A percentile compares a stretch with the other conserved stretches of the same genome.
These are phyloP conservation scores for Nakaseomyces glabratus DNA, from an alignment of 1,139 yeast species.

Conservation along the genomic window DNA sequence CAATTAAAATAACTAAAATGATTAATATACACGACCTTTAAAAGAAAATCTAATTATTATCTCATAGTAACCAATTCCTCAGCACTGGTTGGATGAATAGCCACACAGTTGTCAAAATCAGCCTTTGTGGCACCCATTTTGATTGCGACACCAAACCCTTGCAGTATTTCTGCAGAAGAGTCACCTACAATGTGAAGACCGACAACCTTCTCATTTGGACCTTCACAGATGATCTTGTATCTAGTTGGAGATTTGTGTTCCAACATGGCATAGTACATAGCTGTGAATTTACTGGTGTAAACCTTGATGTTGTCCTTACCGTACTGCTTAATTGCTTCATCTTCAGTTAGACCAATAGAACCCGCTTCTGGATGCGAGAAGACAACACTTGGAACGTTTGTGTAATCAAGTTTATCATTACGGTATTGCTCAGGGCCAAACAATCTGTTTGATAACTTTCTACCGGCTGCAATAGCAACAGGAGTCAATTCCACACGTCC, in stretches of 20 bases:
- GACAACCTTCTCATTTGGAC: constrained; percentile 83
- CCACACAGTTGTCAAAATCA: constrained; percentile 91
- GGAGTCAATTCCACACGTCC: constrained; percentile 93
- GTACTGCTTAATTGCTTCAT: constrained; percentile 63
- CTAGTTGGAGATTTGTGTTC: constrained; percentile 80
- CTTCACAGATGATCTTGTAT: constrained; percentile 72
- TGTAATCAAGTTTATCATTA: constrained; percentile 68
- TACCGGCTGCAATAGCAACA: constrained; percentile 97
- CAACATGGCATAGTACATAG: constrained; percentile 89
- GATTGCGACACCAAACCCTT: constrained; percentile 96
- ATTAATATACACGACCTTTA: too few species aligned
- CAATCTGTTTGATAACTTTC: constrained; percentile 81
- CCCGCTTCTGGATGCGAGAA: constrained; percentile 98
- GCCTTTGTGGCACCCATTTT: constrained; percentile 97
- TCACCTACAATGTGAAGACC: constrained; percentile 94
- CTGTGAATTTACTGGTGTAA: constrained; percentile 73
- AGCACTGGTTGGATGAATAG: constrained; percentile 97
- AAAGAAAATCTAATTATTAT: constrained; percentile 25
- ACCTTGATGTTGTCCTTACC: constrained; percentile 77
- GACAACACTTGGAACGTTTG: constrained; percentile 80
- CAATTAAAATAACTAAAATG: too few species aligned
- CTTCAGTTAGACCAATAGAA: constrained; percentile 76
- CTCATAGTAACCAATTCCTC: constrained; percentile 91
- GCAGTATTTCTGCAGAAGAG: constrained; percentile 80
- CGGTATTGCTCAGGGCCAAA: constrained; percentile 71